phyloP scores from a whole-genome alignment of 2,329 filamentous ascomycete genomes.

The Aspergillus clavatus region DNA sequence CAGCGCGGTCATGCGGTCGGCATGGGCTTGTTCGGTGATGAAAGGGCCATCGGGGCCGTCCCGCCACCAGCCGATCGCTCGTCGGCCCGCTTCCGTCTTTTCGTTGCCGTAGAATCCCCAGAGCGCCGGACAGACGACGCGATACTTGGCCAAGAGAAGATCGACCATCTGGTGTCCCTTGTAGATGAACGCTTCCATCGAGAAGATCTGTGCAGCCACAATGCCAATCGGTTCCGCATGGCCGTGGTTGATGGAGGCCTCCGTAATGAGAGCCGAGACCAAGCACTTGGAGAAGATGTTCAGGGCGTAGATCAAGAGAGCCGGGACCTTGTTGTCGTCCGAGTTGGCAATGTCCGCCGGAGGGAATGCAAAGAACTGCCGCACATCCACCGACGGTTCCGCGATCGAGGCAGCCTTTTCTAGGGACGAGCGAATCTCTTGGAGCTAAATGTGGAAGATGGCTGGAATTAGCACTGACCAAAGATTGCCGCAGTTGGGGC shows the following conservation, averaged over 20 bases:
- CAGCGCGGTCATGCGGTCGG: constrained; percentile 76
- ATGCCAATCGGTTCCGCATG: constrained; percentile 76
- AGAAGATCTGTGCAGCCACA: constrained; percentile 69
- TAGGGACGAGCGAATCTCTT: constrained; percentile 50
- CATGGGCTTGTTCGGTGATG: constrained; percentile 67
- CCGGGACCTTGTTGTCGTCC: constrained; percentile 53
- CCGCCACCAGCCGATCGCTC: constrained; percentile 68
- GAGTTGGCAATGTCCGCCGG: constrained; percentile 33
- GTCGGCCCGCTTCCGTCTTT: constrained; percentile 62
- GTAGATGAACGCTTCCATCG: constrained; percentile 62
- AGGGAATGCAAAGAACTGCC: constrained; percentile 49
- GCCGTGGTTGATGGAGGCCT: constrained; percentile 59
- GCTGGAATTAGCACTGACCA: no score
- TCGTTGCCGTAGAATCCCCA: constrained; percentile 79
- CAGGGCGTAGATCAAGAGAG: constrained; percentile 67
- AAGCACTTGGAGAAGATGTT: constrained; percentile 71
- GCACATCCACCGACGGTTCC: constrained; percentile 54
- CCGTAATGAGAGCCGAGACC: constrained; percentile 64
- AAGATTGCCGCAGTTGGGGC: no score
- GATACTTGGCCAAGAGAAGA: constrained; percentile 82
- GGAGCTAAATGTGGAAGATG: constrained; percentile 23
- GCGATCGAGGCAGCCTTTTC: constrained; percentile 50
- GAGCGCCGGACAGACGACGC: constrained; percentile 73
- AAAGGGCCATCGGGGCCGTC: constrained; percentile 51
- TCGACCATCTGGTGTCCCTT: constrained; percentile 67